Conservation (phyloP, 768 basidiomycete species). For the Lanmaoa pseudosensibilis region DNA sequence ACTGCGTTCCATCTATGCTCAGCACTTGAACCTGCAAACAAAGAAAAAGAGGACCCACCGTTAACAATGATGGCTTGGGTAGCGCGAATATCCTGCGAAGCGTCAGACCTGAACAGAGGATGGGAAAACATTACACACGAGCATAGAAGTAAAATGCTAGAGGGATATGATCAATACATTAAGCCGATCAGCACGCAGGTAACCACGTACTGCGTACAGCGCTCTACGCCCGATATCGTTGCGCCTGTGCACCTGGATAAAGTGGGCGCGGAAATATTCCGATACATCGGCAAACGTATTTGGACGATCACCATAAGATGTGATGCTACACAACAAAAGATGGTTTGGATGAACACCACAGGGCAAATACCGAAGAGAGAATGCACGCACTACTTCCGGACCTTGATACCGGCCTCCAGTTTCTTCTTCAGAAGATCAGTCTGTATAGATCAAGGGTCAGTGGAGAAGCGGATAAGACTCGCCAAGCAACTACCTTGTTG, state of each 20-base stretch:
- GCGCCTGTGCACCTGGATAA: conserved; percentile 69
- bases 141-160: conserved; percentile 72
- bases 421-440: conserved; percentile 74
- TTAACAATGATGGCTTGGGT: conserved; percentile 66
- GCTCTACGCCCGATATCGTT: conserved; percentile 59
- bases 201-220: conserved; percentile 59
- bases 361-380: background rate
- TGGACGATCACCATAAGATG: conserved; percentile 70
- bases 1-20: conserved; percentile 37
- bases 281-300: conserved; percentile 72
- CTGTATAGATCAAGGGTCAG: conserved; percentile 36
- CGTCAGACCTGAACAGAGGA: background rate
- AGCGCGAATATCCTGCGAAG: conserved; percentile 58
- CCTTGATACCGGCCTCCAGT: conserved; percentile 61
- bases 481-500: conserved; percentile 58
- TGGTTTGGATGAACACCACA: background rate
- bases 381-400: conserved; percentile 71
- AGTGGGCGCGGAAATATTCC: conserved; percentile 84
- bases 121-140: conserved; percentile 40
- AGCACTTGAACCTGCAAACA: background rate
- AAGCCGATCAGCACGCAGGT: background rate
- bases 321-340: conserved; percentile 50
- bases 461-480: background rate
- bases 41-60: conserved; percentile 39
- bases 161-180: conserved; percentile 9